Conservation (phyloP, 805 yeast species). For the Ogataea philodendri region DNA sequence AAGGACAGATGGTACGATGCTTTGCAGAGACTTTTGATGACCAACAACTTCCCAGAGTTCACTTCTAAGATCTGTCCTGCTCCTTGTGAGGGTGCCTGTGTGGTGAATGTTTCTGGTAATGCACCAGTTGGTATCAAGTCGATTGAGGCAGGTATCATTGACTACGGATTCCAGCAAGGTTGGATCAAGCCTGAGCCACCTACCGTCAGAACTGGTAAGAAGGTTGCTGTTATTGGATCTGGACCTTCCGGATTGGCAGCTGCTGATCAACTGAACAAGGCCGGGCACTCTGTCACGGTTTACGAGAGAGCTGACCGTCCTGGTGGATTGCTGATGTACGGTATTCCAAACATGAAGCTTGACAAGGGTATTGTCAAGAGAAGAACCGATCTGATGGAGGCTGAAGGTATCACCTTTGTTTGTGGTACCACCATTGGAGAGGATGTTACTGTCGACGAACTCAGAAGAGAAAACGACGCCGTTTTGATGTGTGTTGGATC, state of each 20-base stretch:
- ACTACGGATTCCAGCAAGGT: constrained; percentile 92
- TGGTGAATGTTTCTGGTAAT: constrained; percentile 79
- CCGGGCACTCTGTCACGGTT: constrained; percentile 90
- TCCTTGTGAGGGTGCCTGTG: constrained; percentile 97
- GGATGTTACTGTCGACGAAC: constrained; percentile 68
- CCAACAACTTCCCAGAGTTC: constrained; percentile 98
- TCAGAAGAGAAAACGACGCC: constrained; percentile 68
- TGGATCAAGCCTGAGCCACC: constrained; percentile 92
- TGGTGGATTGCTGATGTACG: constrained; percentile 97
- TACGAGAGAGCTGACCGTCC: constrained; percentile 93
- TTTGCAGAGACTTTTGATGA: constrained; percentile 84
- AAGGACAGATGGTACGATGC: constrained; percentile 95
- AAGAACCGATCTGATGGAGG: constrained; percentile 84
- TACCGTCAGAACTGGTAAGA: constrained; percentile 73
- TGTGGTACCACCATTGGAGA: constrained; percentile 82
- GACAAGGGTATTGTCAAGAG: constrained; percentile 92
- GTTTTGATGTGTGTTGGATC: constrained; percentile 92
- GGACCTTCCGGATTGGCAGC: constrained; percentile 97
- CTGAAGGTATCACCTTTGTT: constrained; percentile 83
- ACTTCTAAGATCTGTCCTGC: constrained; percentile 99
- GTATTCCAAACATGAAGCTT: constrained; percentile 98
- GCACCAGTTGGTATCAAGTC: constrained; percentile 97
- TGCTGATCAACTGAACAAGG: constrained; percentile 95
- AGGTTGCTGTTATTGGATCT: constrained; percentile 86
- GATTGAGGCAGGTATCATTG: constrained; percentile 93